Evolutionary conservation across 306 rosid species (phyloP), one percentile per base, ranked within the genome.

Genomic region (Cucurbita argyrosperma): DNA sequence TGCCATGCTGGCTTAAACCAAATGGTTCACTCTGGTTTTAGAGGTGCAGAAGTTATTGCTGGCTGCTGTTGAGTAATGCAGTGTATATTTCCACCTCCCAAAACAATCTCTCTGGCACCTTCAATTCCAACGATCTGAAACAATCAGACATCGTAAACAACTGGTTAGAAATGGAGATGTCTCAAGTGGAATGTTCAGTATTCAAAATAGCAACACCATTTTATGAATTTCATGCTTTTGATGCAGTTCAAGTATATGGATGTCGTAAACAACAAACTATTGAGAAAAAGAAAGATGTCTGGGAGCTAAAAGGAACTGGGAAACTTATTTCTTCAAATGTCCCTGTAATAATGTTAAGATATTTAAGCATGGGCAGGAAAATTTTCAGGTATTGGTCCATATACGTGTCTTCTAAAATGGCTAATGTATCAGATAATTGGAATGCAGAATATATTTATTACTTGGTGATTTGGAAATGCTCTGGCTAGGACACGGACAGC

Each of bases 41-140:
- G 10, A 66, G 19, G 10, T 21, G 19, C 5, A 40, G 52, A 8
- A 2, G 78, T 38, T 78, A 76, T 18, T 78, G 83, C 82, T 10
- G 97, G 99, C 55, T 89, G 96, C 77, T 94, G 99, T 83, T 94
- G 97, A 57, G 99, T 91, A 39, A 94, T 94, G 83, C 99, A 90
- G 50, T 94, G 99, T 68, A 94, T 89, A 72, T 94, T 91, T 77
- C 99, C 99, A 70, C 99, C 97, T 0, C 75, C 97, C 75, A 90
- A 77, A 71, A 85, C 97, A 82, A 91, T 89, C 91, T 91, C 97
- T 82, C 99, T 89, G 10, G 91, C 88, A 59, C 91, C 97, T 88
- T 94, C 91, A 73, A 91, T 82, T 78, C 84, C 78, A 64, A 94
- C 96, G 62, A 94, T 89, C 99, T 94, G 76, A 74, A 49, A 80